A percentile compares a stretch with the other conserved stretches of the same genome.
Evolutionary conservation across 2,329 filamentous ascomycete genomes (phyloP).

Genomic region (Aaosphaeria pasadenensis): DNA sequence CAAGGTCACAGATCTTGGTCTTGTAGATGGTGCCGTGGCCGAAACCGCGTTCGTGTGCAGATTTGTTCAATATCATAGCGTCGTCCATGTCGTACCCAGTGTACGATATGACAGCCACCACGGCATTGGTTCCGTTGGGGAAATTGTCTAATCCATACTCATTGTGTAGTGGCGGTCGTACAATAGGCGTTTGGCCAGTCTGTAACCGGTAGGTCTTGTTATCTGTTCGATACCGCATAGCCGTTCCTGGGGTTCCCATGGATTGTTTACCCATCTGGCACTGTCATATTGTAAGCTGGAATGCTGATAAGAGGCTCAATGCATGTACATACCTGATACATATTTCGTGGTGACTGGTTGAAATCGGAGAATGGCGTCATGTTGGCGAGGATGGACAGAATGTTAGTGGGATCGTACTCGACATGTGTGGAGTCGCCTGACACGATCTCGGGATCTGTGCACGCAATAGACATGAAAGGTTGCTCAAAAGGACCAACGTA

Average conservation of each 20-base stretch:
- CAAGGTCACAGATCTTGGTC: conserved; percentile 85
- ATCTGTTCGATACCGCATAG: conserved; percentile 82
- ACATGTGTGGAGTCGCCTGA: conserved; percentile 92
- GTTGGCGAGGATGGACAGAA: conserved; percentile 94
- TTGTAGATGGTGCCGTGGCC: conserved; percentile 97
- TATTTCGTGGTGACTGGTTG: conserved; percentile 97
- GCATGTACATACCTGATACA: conserved; percentile 61
- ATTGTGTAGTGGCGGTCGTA: conserved; percentile 88
- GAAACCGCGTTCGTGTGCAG: conserved; percentile 91
- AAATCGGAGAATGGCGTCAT: conserved; percentile 99
- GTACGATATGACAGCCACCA: conserved; percentile 97
- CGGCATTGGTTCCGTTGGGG: conserved; percentile 90
- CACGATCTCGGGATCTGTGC: conserved; percentile 79
- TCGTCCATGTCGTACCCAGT: conserved; percentile 99
- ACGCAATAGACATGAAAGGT: conserved; percentile 97
- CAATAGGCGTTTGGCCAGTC: conserved; percentile 92
- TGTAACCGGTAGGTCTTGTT: conserved; percentile 96
- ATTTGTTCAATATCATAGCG: conserved; percentile 99
- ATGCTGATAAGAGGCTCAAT: too few species aligned
- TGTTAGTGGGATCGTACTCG: conserved; percentile 91
- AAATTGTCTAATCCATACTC: conserved; percentile 98
- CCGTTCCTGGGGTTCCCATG: conserved; percentile 92
- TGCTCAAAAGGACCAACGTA: conserved; percentile 92
- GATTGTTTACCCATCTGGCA: conserved; percentile 99
- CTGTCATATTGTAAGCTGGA: conserved; percentile 34